phyloP scores from a whole-genome alignment of 176 grass and related monocot genomes.

The Ensete ventricosum region DNA sequence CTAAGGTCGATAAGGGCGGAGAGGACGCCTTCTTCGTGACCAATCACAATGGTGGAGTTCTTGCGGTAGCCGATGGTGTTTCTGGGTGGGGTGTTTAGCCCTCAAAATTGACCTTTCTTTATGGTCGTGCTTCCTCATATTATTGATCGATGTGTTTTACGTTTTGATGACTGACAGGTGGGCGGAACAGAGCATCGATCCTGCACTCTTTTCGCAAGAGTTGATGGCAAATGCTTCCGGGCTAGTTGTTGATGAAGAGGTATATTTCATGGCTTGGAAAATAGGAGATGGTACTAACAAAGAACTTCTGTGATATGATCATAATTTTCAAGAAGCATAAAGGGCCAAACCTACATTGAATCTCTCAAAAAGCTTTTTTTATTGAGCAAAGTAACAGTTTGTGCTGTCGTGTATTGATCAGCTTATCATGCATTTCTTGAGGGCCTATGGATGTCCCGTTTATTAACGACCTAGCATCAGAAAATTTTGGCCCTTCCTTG shows the following conservation, averaged over 20 bases:
- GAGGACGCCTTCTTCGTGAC: constrained; percentile 80
- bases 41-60: constrained; percentile 38
- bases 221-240: constrained; percentile 66
- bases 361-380: too few relatives aligned
- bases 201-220: constrained; percentile 80
- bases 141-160: constrained; percentile 18
- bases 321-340: too few relatives aligned
- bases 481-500: not conserved
- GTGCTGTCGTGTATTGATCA: not conserved
- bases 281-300: not conserved
- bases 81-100: constrained; percentile 47
- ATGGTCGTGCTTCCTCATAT: not conserved
- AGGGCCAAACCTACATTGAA: not conserved
- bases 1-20: constrained; percentile 57
- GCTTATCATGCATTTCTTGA: not conserved
- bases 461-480: not conserved
- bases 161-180: constrained; percentile 78
- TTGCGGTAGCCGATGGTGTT: constrained; percentile 94
- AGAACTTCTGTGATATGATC: too few relatives aligned
- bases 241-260: constrained; percentile 67
- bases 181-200: constrained; percentile 83
- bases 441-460: not conserved
- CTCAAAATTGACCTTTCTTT: not conserved
- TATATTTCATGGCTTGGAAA: constrained; percentile 8
- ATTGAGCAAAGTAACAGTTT: not conserved